Evolutionary conservation across 2,329 filamentous ascomycete species (phyloP), one percentile per base, ranked within the genome.

Genomic region (Trichophyton simii): DNA sequence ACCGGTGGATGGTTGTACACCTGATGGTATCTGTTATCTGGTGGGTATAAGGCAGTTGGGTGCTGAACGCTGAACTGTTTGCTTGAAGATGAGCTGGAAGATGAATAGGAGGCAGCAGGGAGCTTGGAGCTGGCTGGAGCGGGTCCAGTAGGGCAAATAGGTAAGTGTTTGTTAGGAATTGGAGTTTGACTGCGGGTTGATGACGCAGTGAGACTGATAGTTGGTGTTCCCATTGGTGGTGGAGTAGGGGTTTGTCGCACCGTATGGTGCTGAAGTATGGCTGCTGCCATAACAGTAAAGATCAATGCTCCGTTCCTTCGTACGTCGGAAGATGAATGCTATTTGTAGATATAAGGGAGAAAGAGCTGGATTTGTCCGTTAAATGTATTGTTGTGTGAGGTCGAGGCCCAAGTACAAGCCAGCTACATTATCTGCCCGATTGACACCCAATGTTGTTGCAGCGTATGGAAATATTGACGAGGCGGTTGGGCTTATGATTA

Each of bases 101-200:
- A 87, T 25, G 89, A 90, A 15, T 83, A 79, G 6, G 84, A 84
- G 57, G 85, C 84, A 36, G 85, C 80, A 57, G 82, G 79, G 18
- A 66, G 66, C 50, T 72, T 66, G 38, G 68, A 66, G 60, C 66
- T 54, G 57, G 68, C 65, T 60, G 76, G 73, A 60, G 77, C 83
- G 64, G 89, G 87, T 1, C 91, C 91, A 1, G 91, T 84, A n/a
- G 90, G 87, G 75, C 90, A 96, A 67, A 87, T 78, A n/a, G 91
- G 91, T 25, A 96, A 80, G 74, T 96, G 90, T 74, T 94, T 95
- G 76, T 95, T 96, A 8, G 91, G 89, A 25, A 94, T 79, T 5
- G 87, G 77, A 18, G 83, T 82, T 5, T 87, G 77, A n/a, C 83
- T 82, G 5, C 81, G 79, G 41, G 58, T 22, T 48, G 25, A 42